A percentile compares a stretch with the other conserved stretches of the same genome.
phyloP scores from a whole-genome alignment of 1,284 basidiomycete genomes.

The Rhodotorula sp. region DNA sequence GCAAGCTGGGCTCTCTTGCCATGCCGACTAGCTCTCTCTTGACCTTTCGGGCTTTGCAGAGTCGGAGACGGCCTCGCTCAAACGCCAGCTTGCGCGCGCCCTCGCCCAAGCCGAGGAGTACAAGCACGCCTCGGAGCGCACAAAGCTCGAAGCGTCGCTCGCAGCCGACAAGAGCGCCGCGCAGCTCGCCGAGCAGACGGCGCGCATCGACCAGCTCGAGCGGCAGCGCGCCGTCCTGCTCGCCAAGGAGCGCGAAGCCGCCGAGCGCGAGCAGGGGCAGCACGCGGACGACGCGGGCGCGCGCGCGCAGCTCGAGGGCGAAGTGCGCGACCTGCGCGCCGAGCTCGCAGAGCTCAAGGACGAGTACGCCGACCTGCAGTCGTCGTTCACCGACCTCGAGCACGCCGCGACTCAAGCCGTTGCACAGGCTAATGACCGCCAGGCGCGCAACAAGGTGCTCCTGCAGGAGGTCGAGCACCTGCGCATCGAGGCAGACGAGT shows the following conservation, averaged over 20 bases:
- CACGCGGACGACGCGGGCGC: slow-evolving; percentile 21
- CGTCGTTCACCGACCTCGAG: slow-evolving; percentile 25
- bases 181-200: slow-evolving; percentile 23
- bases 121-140: slow-evolving; percentile 24
- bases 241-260: slow-evolving; percentile 36
- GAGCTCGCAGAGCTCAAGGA: slow-evolving; percentile 30
- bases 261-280: slow-evolving; percentile 22
- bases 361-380: slow-evolving; percentile 32
- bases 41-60: slow-evolving; percentile 13
- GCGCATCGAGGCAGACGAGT: slow-evolving; percentile 8
- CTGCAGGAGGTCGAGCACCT: slow-evolving; percentile 27
- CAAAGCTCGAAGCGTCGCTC: slow-evolving; percentile 18
- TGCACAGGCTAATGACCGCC: slow-evolving; percentile 24
- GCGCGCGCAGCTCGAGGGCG: slow-evolving; percentile 16
- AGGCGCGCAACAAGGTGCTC: slow-evolving; percentile 18
- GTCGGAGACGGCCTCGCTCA: slow-evolving; percentile 28
- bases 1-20: background rate
- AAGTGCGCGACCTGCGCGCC: slow-evolving; percentile 25
- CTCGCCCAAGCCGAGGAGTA: slow-evolving; percentile 28
- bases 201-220: slow-evolving; percentile 37
- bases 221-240: slow-evolving; percentile 39
- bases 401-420: slow-evolving; percentile 33
- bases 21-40: background rate
- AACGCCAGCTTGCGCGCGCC: slow-evolving; percentile 33
- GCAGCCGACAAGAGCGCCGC: slow-evolving; percentile 15